A percentile compares a stretch with the other conserved stretches of the same genome.
phyloP scores from a whole-genome alignment of 495 filamentous ascomycete genomes.

The Pseudoneurospora amorphoporcata region DNA sequence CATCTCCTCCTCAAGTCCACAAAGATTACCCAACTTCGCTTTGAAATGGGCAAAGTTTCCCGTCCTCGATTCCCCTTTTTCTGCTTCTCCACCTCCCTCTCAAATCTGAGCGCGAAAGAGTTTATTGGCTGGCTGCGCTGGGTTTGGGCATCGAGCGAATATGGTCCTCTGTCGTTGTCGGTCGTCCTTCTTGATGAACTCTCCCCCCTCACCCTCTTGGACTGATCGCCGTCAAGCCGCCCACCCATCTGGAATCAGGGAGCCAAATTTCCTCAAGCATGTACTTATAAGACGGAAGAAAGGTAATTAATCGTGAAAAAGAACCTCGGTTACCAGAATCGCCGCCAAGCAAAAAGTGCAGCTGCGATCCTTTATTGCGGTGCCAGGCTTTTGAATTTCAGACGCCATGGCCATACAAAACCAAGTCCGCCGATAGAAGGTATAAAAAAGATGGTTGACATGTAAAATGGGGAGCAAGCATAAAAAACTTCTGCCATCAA shows the following conservation, averaged over 20 bases:
- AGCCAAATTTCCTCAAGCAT: background rate
- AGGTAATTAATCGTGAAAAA: slow-evolving; percentile 33
- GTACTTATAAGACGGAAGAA: slow-evolving; percentile 9
- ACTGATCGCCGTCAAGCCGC: slow-evolving; percentile 5
- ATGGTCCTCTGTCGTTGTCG: background rate
- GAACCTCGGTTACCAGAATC: slow-evolving; percentile 25
- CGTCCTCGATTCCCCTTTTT: background rate
- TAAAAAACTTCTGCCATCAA: slow-evolving; percentile 7
- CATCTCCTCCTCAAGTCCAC: background rate
- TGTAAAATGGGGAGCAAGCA: slow-evolving; percentile 20
- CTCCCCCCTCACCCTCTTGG: background rate
- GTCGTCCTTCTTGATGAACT: background rate
- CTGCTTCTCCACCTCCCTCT: background rate
- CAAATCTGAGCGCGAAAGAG: background rate
- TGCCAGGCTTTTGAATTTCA: slow-evolving; percentile 20
- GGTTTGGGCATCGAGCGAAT: background rate
- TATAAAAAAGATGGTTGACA: slow-evolving; percentile 1
- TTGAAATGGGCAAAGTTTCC: background rate
- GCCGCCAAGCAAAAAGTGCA: slow-evolving; percentile 31
- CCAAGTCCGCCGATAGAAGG: slow-evolving; percentile 16
- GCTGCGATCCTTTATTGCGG: slow-evolving; percentile 13
- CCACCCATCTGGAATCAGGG: slow-evolving; percentile 13
- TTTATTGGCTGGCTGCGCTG: background rate
- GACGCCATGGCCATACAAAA: slow-evolving; percentile 13
- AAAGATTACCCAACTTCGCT: background rate